Evolutionary conservation across 1,284 basidiomycete species (phyloP).

Genomic region (Microbotryum scabiosae): DNA sequence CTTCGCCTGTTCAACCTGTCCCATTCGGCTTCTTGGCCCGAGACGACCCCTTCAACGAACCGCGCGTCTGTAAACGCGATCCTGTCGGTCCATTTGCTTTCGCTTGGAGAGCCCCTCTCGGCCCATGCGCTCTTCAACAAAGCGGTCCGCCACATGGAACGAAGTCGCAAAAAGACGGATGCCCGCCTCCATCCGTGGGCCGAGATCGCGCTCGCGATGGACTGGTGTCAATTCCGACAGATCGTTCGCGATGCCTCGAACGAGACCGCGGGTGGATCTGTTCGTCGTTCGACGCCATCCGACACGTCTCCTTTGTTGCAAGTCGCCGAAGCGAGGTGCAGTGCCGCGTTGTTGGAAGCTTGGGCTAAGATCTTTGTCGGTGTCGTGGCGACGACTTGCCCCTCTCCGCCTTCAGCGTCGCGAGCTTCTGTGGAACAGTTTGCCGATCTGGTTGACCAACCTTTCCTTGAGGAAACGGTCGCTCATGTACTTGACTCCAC

Average conservation of each 20-base stretch:
- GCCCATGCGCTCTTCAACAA: constrained; percentile 23
- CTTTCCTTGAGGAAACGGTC: constrained; percentile 6
- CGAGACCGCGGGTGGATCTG: not conserved
- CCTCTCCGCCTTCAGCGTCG: not conserved
- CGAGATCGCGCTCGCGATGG: constrained; percentile 25
- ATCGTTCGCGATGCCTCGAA: constrained; percentile 9
- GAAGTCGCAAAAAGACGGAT: constrained; percentile 17
- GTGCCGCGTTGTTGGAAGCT: constrained; percentile 23
- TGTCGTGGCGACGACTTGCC: constrained; percentile 22
- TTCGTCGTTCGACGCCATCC: not conserved
- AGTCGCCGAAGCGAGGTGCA: constrained; percentile 25
- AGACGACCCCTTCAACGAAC: constrained; percentile 10
- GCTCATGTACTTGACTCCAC: constrained; percentile 6
- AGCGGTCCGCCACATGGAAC: constrained; percentile 5
- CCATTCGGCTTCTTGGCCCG: constrained; percentile 25
- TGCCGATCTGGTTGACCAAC: constrained; percentile 1
- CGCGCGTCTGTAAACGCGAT: constrained; percentile 23
- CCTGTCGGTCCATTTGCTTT: constrained; percentile 22
- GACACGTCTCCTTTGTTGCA: constrained; percentile 29
- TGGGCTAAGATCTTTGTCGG: constrained; percentile 30
- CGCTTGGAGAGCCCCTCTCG: constrained; percentile 12
- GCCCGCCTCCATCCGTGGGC: constrained; percentile 18
- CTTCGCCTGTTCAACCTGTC: constrained; percentile 30
- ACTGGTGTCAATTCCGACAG: constrained; percentile 15
- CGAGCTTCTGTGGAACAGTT: not conserved